phyloP scores from a whole-genome alignment of 257 asterid genomes.

The Ocimum tenuiflorum region DNA sequence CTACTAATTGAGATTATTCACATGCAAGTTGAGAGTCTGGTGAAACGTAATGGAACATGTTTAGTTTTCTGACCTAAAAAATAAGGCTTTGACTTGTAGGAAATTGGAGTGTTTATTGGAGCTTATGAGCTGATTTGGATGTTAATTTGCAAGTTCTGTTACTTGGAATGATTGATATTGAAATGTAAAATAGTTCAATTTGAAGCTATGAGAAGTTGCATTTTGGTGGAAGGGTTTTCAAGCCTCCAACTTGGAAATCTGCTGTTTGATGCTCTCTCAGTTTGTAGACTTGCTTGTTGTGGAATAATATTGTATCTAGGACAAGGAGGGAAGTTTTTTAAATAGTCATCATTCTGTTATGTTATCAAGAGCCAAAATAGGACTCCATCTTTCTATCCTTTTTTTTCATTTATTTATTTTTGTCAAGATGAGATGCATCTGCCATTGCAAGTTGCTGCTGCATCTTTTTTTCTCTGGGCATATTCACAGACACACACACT shows the following conservation, averaged over 20 bases:
- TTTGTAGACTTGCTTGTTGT: background rate
- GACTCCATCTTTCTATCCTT: too few relatives aligned
- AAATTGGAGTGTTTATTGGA: too few relatives aligned
- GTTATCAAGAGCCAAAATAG: too few relatives aligned
- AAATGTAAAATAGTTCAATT: slow-evolving; percentile 4
- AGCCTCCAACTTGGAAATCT: background rate
- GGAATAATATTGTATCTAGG: too few relatives aligned
- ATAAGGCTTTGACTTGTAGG: background rate
- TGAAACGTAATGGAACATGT: background rate
- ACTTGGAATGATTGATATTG: background rate
- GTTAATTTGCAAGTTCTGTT: background rate
- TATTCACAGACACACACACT: too few relatives aligned
- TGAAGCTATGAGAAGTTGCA: background rate
- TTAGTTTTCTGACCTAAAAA: background rate
- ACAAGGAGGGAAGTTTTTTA: too few relatives aligned
- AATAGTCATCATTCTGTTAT: background rate
- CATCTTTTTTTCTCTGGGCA: too few relatives aligned
- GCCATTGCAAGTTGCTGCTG: background rate
- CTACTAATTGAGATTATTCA: background rate
- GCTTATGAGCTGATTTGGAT: background rate
- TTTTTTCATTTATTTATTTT: background rate
- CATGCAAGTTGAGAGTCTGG: background rate
- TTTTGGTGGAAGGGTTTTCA: slow-evolving; percentile 1
- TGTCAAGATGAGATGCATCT: background rate
- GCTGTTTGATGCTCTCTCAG: too few relatives aligned